Evolutionary conservation across 345 rosid genomes (phyloP).

Genomic region (Odontarrhena argentea): DNA sequence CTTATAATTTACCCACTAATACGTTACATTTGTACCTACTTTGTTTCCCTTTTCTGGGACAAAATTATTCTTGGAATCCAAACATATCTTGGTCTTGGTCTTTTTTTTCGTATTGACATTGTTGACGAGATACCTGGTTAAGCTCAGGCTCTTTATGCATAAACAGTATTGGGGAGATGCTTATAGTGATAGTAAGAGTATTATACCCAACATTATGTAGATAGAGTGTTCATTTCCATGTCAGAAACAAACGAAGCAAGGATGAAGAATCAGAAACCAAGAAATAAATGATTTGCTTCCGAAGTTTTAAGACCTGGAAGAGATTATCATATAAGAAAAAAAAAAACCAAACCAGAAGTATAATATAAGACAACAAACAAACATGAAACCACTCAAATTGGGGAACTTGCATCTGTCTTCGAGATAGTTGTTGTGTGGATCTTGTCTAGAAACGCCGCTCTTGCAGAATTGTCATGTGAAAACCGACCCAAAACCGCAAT

Average conservation of each 20-base stretch:
- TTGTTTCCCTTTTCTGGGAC: conserved; percentile 24
- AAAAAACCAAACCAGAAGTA: neutral
- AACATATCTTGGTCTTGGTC: neutral
- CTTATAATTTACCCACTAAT: conserved; percentile 34
- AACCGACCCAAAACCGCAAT: conserved; percentile 80
- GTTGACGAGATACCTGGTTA: neutral
- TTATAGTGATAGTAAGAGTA: neutral
- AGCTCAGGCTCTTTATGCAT: neutral
- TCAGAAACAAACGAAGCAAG: conserved; percentile 10
- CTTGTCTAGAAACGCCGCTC: conserved; percentile 63
- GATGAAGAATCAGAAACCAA: conserved; percentile 22
- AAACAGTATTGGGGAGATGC: neutral
- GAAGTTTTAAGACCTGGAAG: conserved; percentile 19
- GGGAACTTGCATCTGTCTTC: conserved; percentile 28
- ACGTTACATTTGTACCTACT: conserved; percentile 26
- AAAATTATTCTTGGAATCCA: conserved; percentile 35
- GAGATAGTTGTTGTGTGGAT: conserved; percentile 44
- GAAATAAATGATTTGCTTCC: conserved; percentile 16
- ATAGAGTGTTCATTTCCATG: neutral
- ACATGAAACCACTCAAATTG: conserved; percentile 22
- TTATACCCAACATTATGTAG: neutral
- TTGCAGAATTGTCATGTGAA: conserved; percentile 55
- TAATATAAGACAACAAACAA: conserved; percentile 15
- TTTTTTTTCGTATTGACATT: neutral
- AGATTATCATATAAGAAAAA: neutral